phyloP scores from a whole-genome alignment of 805 yeast genomes.

The Jamesozyma spencerorum region DNA sequence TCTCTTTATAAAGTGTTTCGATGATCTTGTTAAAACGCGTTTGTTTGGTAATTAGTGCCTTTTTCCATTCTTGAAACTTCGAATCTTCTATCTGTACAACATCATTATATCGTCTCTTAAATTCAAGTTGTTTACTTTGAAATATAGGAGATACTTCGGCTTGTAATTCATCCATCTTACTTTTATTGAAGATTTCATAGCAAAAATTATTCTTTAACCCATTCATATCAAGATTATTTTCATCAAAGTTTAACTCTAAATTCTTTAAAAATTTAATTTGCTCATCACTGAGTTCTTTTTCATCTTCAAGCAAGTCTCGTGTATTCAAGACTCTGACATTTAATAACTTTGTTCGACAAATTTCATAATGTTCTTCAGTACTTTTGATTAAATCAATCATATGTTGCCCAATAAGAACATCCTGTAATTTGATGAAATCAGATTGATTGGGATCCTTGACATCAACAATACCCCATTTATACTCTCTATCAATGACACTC shows the following conservation, averaged over 20 bases:
- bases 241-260: conserved; percentile 17
- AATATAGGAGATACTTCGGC: conserved; percentile 40
- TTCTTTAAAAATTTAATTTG: neutral
- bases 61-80: conserved; percentile 55
- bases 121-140: conserved; percentile 35
- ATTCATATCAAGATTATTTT: conserved; percentile 18
- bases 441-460: conserved; percentile 70
- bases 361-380: conserved; percentile 55
- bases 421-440: conserved; percentile 60
- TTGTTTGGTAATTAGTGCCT: conserved; percentile 46
- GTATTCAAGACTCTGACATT: conserved; percentile 34
- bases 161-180: conserved; percentile 33
- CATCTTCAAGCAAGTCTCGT: conserved; percentile 12
- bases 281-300: neutral
- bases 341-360: conserved; percentile 52
- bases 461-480: conserved; percentile 81
- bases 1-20: conserved; percentile 32
- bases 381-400: conserved; percentile 71
- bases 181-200: conserved; percentile 32
- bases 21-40: conserved; percentile 46
- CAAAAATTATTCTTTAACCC: conserved; percentile 33
- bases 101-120: conserved; percentile 37
- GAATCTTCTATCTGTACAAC: conserved; percentile 42
- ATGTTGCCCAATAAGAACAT: conserved; percentile 55
- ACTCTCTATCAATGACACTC: conserved; percentile 61